Conservation (phyloP, 495 filamentous ascomycete genomes). For the Aspergillus egyptiacus region DNA sequence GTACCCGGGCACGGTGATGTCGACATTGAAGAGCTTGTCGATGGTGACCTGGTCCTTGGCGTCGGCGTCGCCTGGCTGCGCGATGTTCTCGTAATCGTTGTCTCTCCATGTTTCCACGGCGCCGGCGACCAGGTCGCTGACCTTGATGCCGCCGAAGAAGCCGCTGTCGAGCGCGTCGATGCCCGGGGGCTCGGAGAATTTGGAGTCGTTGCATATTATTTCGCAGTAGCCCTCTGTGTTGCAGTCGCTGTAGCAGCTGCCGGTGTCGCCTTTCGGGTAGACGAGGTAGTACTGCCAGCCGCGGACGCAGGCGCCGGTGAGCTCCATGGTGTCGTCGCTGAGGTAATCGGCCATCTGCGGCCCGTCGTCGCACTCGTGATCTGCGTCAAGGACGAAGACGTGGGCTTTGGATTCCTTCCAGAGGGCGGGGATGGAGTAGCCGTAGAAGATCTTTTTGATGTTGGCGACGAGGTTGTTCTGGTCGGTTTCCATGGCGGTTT, state of each 20-base stretch:
- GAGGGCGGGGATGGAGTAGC: slow-evolving; percentile 25
- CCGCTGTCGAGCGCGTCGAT: slow-evolving; percentile 13
- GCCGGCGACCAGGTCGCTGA: slow-evolving; percentile 18
- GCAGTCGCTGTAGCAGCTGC: neutral
- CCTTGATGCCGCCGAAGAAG: slow-evolving; percentile 19
- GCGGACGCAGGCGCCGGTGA: slow-evolving; percentile 23
- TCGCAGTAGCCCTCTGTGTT: neutral
- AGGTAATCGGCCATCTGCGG: slow-evolving; percentile 19
- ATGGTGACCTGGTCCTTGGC: neutral
- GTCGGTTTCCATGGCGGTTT: no score
- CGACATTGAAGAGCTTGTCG: neutral
- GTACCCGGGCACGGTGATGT: slow-evolving; percentile 24
- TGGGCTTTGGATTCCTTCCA: no score
- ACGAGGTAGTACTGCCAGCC: slow-evolving; percentile 27
- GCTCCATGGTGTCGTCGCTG: slow-evolving; percentile 14
- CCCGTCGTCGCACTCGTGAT: slow-evolving; percentile 18
- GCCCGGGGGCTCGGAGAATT: slow-evolving; percentile 20
- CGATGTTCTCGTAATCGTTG: neutral
- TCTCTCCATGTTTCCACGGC: slow-evolving; percentile 22
- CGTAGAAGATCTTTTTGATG: slow-evolving; percentile 24
- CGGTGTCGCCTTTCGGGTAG: slow-evolving; percentile 13
- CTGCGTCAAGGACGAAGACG: slow-evolving; percentile 31
- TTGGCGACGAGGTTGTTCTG: neutral
- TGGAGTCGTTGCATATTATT: slow-evolving; percentile 11
- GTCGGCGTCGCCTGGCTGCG: neutral